phyloP scores from a whole-genome alignment of 345 rosid species.

The Salix exigua region DNA sequence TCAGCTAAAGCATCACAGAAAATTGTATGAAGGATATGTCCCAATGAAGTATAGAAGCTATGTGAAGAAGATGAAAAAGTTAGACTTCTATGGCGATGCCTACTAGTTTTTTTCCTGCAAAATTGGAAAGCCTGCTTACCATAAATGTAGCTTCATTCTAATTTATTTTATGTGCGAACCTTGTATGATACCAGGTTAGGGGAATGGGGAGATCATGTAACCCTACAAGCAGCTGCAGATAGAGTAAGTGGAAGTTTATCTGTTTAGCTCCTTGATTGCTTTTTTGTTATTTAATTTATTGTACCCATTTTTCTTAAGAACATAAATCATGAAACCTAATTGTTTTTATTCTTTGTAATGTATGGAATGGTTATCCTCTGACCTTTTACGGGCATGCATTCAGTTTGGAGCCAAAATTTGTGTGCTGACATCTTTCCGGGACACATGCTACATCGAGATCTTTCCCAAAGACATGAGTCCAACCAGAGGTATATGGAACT shows the following conservation, averaged over 20 bases:
- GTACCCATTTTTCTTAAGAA: background rate
- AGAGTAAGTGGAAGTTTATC: conserved; percentile 50
- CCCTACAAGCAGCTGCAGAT: conserved; percentile 97
- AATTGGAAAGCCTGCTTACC: conserved; percentile 6
- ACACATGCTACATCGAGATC: conserved; percentile 76
- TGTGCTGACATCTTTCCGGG: conserved; percentile 87
- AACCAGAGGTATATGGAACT: conserved; percentile 48
- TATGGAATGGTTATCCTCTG: conserved; percentile 21
- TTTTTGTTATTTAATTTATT: background rate
- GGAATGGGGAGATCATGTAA: conserved; percentile 98
- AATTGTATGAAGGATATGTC: conserved; percentile 75
- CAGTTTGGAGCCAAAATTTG: conserved; percentile 81
- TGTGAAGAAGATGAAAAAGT: conserved; percentile 83
- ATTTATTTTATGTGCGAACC: conserved; percentile 24
- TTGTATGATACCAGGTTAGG: conserved; percentile 46
- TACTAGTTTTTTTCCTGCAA: conserved; percentile 21
- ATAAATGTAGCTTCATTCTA: conserved; percentile 7
- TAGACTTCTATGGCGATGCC: conserved; percentile 36
- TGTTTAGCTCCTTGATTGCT: background rate
- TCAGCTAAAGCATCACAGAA: conserved; percentile 69
- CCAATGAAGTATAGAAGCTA: conserved; percentile 86
- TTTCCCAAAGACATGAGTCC: conserved; percentile 65
- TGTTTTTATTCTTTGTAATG: background rate
- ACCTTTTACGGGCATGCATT: conserved; percentile 30
- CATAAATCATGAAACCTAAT: background rate